A percentile compares a stretch with the other conserved stretches of the same genome.
Conservation (phyloP, 2,329 filamentous ascomycete species). For the Fusarium sp. region DNA sequence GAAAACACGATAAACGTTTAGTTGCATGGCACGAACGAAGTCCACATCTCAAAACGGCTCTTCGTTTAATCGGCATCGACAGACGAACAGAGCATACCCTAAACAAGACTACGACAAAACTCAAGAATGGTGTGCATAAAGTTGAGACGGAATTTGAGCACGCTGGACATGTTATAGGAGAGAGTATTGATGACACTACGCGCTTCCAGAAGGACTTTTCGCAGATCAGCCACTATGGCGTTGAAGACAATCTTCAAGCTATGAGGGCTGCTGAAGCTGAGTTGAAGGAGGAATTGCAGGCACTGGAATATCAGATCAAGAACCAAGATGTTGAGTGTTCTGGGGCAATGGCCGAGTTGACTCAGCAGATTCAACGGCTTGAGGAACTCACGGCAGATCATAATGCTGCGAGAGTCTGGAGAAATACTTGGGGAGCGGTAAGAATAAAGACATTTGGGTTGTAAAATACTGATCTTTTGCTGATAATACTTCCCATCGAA, state of each 20-base stretch:
- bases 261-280: slow-evolving; percentile 4
- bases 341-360: neutral
- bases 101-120: neutral
- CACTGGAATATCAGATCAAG: neutral
- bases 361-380: neutral
- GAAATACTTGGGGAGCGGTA: neutral
- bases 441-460: neutral
- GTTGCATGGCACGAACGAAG: slow-evolving; percentile 2
- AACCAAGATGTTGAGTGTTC: neutral
- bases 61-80: neutral
- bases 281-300: neutral
- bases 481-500: neutral
- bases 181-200: neutral
- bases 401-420: neutral
- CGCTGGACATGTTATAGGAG: neutral
- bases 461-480: neutral
- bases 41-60: neutral
- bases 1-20: neutral
- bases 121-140: neutral
- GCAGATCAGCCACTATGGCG: neutral
- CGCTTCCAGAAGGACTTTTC: slow-evolving; percentile 3
- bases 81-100: neutral
- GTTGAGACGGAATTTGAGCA: neutral
- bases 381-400: neutral
- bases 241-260: neutral